Evolutionary conservation across 495 filamentous ascomycete species (phyloP).

Genomic region (Aspergillus diversus): DNA sequence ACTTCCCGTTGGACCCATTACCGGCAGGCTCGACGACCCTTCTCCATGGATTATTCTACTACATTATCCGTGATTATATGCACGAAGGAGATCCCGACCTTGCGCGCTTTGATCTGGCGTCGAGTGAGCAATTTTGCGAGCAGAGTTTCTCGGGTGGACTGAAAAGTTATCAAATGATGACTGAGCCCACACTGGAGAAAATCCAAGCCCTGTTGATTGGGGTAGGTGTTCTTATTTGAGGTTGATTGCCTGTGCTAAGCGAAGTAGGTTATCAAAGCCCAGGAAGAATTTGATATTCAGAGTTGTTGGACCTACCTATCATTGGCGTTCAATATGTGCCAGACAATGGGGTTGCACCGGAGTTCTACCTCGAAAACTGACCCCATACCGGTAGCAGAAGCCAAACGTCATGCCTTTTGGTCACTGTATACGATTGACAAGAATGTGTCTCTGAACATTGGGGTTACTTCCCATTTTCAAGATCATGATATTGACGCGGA

Average conservation of each 20-base stretch:
- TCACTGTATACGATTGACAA: conserved; percentile 34
- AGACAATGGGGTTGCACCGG: conserved; percentile 29
- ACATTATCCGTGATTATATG: conserved; percentile 31
- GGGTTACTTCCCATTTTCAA: conserved; percentile 33
- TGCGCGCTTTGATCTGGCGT: conserved; percentile 18
- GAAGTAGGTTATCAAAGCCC: conserved; percentile 27
- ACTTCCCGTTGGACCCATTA: conserved; percentile 28
- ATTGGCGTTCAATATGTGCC: conserved; percentile 35
- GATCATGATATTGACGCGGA: conserved; percentile 34
- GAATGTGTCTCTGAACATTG: conserved; percentile 32
- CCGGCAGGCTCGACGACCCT: conserved; percentile 25
- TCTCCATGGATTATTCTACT: conserved; percentile 29
- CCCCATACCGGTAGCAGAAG: conserved; percentile 16
- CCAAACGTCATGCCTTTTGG: conserved; percentile 34
- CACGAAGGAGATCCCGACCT: conserved; percentile 28
- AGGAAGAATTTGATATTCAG: conserved; percentile 34
- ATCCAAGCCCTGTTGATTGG: conserved; percentile 32
- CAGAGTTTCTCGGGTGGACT: conserved; percentile 22
- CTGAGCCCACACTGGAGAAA: conserved; percentile 30
- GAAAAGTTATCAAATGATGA: conserved; percentile 28
- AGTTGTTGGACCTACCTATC: conserved; percentile 34
- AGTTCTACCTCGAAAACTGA: conserved; percentile 22
- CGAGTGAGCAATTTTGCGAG: conserved; percentile 25
- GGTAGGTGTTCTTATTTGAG: conserved; percentile 11
- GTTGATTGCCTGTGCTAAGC: conserved; percentile 3